Conservation (phyloP, 179 eudicot genomes). For the Camellia oleifera region DNA sequence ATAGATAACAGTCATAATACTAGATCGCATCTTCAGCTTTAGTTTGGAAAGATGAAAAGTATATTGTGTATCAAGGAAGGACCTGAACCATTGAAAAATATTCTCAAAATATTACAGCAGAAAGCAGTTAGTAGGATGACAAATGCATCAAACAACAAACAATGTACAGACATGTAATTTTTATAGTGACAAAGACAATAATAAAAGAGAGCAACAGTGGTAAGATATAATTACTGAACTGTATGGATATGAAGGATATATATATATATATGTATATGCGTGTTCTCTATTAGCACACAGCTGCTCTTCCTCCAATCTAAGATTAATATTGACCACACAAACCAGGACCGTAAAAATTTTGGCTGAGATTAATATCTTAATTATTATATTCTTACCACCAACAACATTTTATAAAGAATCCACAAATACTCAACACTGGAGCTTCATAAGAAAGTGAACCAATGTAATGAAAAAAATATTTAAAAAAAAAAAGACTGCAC, state of each 20-base stretch:
- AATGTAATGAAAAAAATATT: neutral
- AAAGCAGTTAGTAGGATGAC: neutral
- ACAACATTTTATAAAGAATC: neutral
- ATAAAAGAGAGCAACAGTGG: neutral
- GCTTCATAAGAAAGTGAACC: too few species aligned
- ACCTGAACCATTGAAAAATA: slow-evolving; percentile 53
- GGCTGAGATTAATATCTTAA: neutral
- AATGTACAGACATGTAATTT: neutral
- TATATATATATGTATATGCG: neutral
- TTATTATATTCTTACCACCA: neutral
- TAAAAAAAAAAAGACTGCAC: neutral
- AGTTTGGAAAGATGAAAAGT: slow-evolving; percentile 72
- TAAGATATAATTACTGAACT: neutral
- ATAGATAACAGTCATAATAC: slow-evolving; percentile 81
- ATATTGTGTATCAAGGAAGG: slow-evolving; percentile 91
- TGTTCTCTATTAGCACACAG: neutral
- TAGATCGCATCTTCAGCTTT: slow-evolving; percentile 76
- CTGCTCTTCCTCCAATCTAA: slow-evolving; percentile 4
- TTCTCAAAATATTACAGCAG: neutral
- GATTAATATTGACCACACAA: neutral
- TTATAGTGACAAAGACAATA: neutral
- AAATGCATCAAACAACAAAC: neutral
- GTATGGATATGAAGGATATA: neutral
- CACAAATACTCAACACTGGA: too few species aligned
- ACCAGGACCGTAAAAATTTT: neutral